phyloP scores from a whole-genome alignment of 768 basidiomycete genomes.

The Rickenella mellea region DNA sequence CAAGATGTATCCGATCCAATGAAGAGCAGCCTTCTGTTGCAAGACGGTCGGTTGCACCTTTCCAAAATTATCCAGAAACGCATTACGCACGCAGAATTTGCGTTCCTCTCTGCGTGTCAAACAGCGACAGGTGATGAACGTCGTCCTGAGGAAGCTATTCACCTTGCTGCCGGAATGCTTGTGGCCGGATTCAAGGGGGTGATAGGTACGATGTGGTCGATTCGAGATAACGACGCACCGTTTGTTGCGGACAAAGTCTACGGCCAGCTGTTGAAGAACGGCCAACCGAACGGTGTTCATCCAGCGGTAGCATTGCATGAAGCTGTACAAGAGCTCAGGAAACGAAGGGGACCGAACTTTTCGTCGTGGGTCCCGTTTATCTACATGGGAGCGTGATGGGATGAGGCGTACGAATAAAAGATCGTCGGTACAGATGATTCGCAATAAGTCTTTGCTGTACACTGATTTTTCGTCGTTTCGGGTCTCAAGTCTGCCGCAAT shows the following conservation, averaged over 20 bases:
- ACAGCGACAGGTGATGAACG: slow-evolving; percentile 16
- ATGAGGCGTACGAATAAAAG: too few species aligned
- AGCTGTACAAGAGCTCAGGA: too few species aligned
- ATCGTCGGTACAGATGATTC: too few species aligned
- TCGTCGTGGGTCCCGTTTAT: too few species aligned
- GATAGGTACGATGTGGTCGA: slow-evolving; percentile 25
- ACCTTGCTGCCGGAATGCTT: slow-evolving; percentile 21
- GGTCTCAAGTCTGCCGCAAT: too few species aligned
- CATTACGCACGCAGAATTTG: slow-evolving; percentile 13
- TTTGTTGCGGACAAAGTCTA: slow-evolving; percentile 7
- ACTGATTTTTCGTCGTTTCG: too few species aligned
- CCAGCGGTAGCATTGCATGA: too few species aligned
- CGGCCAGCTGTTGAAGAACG: slow-evolving; percentile 2
- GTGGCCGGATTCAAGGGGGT: slow-evolving; percentile 22
- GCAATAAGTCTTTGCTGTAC: too few species aligned
- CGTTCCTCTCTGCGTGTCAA: slow-evolving; percentile 21
- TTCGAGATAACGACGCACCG: slow-evolving; percentile 17
- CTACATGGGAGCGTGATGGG: too few species aligned
- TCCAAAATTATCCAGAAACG: slow-evolving; percentile 13
- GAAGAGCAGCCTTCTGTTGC: slow-evolving; percentile 16
- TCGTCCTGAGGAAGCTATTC: slow-evolving; percentile 19
- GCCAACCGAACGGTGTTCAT: not conserved
- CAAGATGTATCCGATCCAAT: slow-evolving; percentile 16
- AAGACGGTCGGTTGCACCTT: slow-evolving; percentile 14
- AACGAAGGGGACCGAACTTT: too few species aligned